Percentiles rank a stretch among this genome's conserved stretches.
Conservation (phyloP, 176 grass and related monocot genomes). For the Coix lacrymajobi region DNA sequence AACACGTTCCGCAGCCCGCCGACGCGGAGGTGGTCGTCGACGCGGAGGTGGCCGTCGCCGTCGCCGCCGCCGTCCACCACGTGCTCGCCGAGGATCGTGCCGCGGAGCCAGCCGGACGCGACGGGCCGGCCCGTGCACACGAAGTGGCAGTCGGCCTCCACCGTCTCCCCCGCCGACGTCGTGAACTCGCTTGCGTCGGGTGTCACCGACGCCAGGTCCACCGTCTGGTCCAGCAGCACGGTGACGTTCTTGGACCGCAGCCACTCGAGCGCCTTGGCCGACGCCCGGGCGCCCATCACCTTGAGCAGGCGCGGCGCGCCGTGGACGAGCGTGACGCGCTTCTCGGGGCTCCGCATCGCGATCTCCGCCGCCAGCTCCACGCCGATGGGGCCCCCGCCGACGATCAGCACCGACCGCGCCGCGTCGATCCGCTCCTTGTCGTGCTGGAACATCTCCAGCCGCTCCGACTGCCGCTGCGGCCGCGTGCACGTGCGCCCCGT, state of each 20-base stretch:
- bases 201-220: conserved; percentile 11
- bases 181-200: conserved; percentile 17
- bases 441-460: conserved; percentile 45
- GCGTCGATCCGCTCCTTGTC: conserved; percentile 43
- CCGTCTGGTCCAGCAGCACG: conserved; percentile 60
- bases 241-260: conserved; percentile 53
- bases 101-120: conserved; percentile 42
- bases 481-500: conserved; percentile 34
- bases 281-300: conserved; percentile 39
- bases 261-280: conserved; percentile 67
- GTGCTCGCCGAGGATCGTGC: conserved; percentile 26
- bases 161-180: conserved; percentile 57
- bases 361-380: conserved; percentile 74
- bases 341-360: conserved; percentile 41
- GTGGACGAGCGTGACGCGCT: conserved; percentile 62
- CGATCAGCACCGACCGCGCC: conserved; percentile 36
- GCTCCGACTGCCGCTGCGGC: conserved; percentile 20
- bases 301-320: conserved; percentile 41
- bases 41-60: conserved; percentile 18
- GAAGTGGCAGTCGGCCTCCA: conserved; percentile 46
- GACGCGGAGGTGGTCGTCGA: conserved; percentile 49
- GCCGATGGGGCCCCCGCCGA: conserved; percentile 61
- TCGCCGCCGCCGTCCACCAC: conserved; percentile 1
- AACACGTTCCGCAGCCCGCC: conserved; percentile 50
- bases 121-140: conserved; percentile 40